phyloP scores from a whole-genome alignment of 176 grass and related monocot genomes.

The Phyllostachys edulis region DNA sequence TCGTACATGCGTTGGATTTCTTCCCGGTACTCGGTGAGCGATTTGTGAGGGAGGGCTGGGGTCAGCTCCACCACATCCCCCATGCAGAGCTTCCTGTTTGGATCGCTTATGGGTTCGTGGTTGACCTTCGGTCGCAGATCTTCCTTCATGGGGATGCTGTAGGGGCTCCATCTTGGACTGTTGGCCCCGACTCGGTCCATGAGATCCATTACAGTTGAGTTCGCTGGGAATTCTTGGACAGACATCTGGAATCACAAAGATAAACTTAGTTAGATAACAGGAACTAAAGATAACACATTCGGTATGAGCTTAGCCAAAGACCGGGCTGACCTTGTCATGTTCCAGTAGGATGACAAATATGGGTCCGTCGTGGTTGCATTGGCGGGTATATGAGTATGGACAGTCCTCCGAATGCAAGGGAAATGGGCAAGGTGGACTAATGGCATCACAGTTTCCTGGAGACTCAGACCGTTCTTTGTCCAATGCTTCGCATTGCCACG shows the following conservation, averaged over 20 bases:
- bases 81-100: slow-evolving; percentile 61
- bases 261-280: background rate
- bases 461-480: slow-evolving; percentile 8
- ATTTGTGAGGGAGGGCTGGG: slow-evolving; percentile 53
- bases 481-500: slow-evolving; percentile 70
- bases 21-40: slow-evolving; percentile 60
- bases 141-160: slow-evolving; percentile 63
- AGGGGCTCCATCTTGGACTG: slow-evolving; percentile 52
- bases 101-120: slow-evolving; percentile 50
- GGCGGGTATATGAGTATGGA: slow-evolving; percentile 55
- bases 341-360: slow-evolving; percentile 69
- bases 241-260: slow-evolving; percentile 60
- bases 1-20: slow-evolving; percentile 92
- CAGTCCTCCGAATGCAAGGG: slow-evolving; percentile 72
- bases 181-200: slow-evolving; percentile 51
- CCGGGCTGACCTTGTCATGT: slow-evolving; percentile 61
- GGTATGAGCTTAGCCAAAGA: background rate
- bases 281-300: background rate
- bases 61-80: slow-evolving; percentile 79
- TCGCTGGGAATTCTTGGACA: slow-evolving; percentile 64
- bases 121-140: slow-evolving; percentile 72
- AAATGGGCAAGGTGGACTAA: slow-evolving; percentile 56
- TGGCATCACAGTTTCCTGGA: background rate
- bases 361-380: slow-evolving; percentile 57
- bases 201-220: slow-evolving; percentile 66